These are phyloP conservation scores for Boletus sp. DNA, from an alignment of 768 basidiomycete species.

Conservation along the genomic window DNA sequence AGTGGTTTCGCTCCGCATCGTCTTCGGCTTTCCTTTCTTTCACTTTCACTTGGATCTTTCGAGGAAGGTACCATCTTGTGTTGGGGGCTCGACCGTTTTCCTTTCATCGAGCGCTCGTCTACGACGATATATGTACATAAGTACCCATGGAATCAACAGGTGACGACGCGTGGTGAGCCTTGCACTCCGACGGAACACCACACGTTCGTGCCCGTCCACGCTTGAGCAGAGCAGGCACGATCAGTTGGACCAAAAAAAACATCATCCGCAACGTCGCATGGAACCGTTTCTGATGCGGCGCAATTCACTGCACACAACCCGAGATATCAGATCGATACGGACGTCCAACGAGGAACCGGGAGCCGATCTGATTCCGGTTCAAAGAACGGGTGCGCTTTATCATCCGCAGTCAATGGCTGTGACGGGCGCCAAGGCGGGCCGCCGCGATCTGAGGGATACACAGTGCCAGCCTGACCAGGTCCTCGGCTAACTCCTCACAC, in stretches of 20 bases:
- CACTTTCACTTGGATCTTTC: neutral
- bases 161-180: neutral
- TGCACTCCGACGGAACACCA: neutral
- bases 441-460: too few species aligned
- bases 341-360: too few species aligned
- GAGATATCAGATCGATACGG: too few species aligned
- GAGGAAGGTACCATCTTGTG: slow-evolving; percentile 4
- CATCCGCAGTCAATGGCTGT: neutral
- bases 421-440: neutral
- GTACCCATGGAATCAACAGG: slow-evolving; percentile 12
- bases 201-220: neutral
- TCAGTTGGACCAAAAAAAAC: neutral
- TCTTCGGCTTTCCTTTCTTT: slow-evolving; percentile 1
- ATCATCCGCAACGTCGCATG: neutral
- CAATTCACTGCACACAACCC: too few species aligned
- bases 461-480: too few species aligned
- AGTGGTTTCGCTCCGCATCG: slow-evolving; percentile 1
- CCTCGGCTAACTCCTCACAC: too few species aligned
- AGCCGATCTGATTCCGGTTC: neutral
- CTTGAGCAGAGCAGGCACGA: neutral
- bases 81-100: neutral
- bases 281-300: neutral
- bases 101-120: slow-evolving; percentile 1
- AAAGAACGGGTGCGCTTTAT: too few species aligned
- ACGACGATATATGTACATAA: slow-evolving; percentile 17